Conservation (phyloP, 2,329 filamentous ascomycete species). For the Sclerotinia nivalis region DNA sequence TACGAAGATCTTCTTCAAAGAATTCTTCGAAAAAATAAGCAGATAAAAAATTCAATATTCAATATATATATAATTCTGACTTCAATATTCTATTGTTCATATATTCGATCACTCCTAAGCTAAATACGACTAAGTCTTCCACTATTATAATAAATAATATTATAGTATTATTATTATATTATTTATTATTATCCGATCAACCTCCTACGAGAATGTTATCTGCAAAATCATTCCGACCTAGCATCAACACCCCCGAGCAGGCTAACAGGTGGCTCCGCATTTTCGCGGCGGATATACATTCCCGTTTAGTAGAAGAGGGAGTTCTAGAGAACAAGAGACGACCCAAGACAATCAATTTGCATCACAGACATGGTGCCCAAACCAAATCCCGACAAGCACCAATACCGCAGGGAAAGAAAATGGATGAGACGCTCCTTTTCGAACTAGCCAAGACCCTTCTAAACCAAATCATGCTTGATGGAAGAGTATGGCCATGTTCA, state of each 20-base stretch:
- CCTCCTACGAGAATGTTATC: too few species aligned
- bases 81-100: too few species aligned
- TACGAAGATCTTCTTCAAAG: too few species aligned
- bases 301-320: slow-evolving; percentile 85
- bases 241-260: slow-evolving; percentile 75
- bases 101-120: too few species aligned
- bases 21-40: too few species aligned
- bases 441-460: slow-evolving; percentile 75
- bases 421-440: slow-evolving; percentile 73
- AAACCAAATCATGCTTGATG: slow-evolving; percentile 74
- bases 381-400: slow-evolving; percentile 72
- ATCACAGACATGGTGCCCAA: slow-evolving; percentile 74
- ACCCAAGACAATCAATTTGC: slow-evolving; percentile 81
- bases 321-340: slow-evolving; percentile 83
- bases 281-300: slow-evolving; percentile 88
- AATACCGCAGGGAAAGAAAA: slow-evolving; percentile 72
- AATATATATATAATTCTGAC: too few species aligned
- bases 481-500: slow-evolving; percentile 84
- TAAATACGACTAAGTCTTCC: too few species aligned
- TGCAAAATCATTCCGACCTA: slow-evolving; percentile 89
- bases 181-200: too few species aligned
- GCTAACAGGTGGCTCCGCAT: slow-evolving; percentile 85
- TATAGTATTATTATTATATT: too few species aligned
- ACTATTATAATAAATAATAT: too few species aligned
- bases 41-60: too few species aligned